Evolutionary conservation across 768 basidiomycete genomes (phyloP).

Genomic region (Serpula lacrymans): DNA sequence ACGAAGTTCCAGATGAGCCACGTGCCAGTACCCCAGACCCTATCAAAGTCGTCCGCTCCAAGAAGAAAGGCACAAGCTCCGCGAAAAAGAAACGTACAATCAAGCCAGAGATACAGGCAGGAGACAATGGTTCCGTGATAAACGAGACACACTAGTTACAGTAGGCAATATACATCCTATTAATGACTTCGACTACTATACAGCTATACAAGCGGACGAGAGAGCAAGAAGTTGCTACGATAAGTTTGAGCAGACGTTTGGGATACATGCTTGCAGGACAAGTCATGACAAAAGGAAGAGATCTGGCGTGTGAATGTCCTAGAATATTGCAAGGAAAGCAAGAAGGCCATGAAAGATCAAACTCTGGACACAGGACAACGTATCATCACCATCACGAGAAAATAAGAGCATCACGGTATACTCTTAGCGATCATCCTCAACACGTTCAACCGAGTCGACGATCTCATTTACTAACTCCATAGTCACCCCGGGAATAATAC

Average conservation of each 20-base stretch:
- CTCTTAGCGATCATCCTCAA: conserved; percentile 60
- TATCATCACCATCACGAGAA: conserved; percentile 38
- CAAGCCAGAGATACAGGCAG: conserved; percentile 16
- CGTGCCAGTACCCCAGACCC: conserved; percentile 61
- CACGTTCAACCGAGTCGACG: conserved; percentile 88
- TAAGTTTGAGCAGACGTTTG: conserved; percentile 9
- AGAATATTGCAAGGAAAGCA: conserved; percentile 13
- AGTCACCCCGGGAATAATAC: conserved; percentile 92
- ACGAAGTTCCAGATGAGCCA: conserved; percentile 48
- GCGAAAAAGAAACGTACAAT: conserved; percentile 68
- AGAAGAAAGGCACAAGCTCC: conserved; percentile 51
- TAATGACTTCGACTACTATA: conserved; percentile 20
- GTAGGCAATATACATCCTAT: conserved; percentile 4
- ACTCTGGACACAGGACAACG: conserved; percentile 10
- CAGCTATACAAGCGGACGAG: conserved; percentile 19
- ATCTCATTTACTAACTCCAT: conserved; percentile 92
- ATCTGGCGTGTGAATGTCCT: conserved; percentile 15
- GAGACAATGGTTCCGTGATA: background rate
- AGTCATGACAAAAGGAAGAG: too few relatives aligned
- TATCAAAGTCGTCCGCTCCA: conserved; percentile 71
- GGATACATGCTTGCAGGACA: conserved; percentile 12
- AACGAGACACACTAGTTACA: background rate
- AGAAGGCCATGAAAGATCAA: conserved; percentile 13
- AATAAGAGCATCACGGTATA: too few relatives aligned
- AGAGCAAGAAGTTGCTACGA: conserved; percentile 11